phyloP scores from a whole-genome alignment of 2,329 filamentous ascomycete species.

The Corynespora cassiicola region DNA sequence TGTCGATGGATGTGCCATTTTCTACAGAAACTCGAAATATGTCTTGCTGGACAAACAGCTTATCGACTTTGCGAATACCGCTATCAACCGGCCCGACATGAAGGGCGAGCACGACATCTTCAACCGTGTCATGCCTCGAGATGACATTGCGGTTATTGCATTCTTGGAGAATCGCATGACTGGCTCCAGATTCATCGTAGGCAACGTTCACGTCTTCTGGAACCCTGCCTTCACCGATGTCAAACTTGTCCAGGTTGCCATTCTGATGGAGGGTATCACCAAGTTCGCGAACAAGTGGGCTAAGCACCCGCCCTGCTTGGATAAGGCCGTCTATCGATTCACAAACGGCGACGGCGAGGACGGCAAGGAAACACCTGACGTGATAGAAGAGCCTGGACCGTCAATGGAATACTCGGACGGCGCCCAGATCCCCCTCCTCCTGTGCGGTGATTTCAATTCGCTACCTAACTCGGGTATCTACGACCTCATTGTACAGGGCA shows the following conservation, averaged over 20 bases:
- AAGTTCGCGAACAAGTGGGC: conserved; percentile 87
- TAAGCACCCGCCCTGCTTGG: conserved; percentile 78
- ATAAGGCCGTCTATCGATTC: conserved; percentile 68
- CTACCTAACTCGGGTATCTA: conserved; percentile 86
- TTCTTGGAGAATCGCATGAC: conserved; percentile 93
- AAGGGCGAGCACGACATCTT: conserved; percentile 98
- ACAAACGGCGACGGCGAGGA: conserved; percentile 58
- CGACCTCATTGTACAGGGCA: conserved; percentile 83
- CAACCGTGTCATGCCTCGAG: conserved; percentile 97
- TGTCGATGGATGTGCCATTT: conserved; percentile 97
- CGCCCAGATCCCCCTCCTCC: conserved; percentile 85
- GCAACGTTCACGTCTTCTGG: conserved; percentile 95
- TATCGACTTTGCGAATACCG: conserved; percentile 88
- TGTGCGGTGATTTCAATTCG: conserved; percentile 98
- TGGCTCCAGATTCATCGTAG: conserved; percentile 89
- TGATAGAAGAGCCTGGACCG: conserved; percentile 71
- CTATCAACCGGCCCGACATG: conserved; percentile 95
- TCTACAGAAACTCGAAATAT: conserved; percentile 81
- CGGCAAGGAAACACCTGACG: conserved; percentile 55
- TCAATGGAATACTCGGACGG: conserved; percentile 87
- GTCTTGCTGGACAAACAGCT: conserved; percentile 93
- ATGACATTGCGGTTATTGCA: conserved; percentile 91
- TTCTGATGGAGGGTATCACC: conserved; percentile 89
- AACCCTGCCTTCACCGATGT: conserved; percentile 90
- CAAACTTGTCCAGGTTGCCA: conserved; percentile 94